A percentile compares a stretch with the other conserved stretches of the same genome.
These are phyloP conservation scores for Mucor lusitanicus DNA, from an alignment of 371 early-diverging fungal genomes.

Conservation along the genomic window DNA sequence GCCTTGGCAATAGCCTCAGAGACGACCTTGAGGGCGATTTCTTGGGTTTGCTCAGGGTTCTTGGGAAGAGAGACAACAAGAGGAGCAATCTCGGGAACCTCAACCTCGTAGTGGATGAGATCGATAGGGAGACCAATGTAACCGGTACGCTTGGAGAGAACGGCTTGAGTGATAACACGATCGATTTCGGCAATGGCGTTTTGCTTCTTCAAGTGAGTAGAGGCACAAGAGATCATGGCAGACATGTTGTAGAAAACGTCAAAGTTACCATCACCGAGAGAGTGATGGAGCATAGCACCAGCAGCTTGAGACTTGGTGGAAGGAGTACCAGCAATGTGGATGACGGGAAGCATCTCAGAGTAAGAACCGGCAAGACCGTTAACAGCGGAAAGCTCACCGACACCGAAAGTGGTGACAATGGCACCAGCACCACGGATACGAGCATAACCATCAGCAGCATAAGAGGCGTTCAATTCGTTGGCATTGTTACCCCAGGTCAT, in stretches of 20 bases:
- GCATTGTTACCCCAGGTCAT: constrained; percentile 43
- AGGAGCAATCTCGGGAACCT: constrained; percentile 23
- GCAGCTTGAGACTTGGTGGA: constrained; percentile 41
- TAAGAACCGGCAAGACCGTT: constrained; percentile 57
- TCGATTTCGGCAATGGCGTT: constrained; percentile 49
- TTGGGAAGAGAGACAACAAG: constrained; percentile 22
- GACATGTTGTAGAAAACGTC: constrained; percentile 44
- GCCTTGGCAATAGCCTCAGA: constrained; percentile 33
- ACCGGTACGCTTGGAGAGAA: constrained; percentile 36
- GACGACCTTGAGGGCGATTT: constrained; percentile 31
- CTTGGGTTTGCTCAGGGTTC: constrained; percentile 35
- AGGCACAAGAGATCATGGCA: constrained; percentile 44
- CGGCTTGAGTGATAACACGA: constrained; percentile 28
- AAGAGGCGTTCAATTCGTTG: constrained; percentile 51
- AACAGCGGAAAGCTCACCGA: constrained; percentile 55
- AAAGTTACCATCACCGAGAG: constrained; percentile 60
- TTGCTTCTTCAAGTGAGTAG: constrained; percentile 29
- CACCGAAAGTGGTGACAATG: constrained; percentile 59
- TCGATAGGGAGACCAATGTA: constrained; percentile 58
- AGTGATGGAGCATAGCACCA: constrained; percentile 55
- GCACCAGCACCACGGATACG: constrained; percentile 39
- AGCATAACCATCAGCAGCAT: constrained; percentile 64
- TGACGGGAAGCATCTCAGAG: constrained; percentile 57
- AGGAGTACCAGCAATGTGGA: constrained; percentile 60
- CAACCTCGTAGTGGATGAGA: constrained; percentile 35